Base-by-base conservation (phyloP, 805 yeast species). In the Jamesozyma rosinii region DNA sequence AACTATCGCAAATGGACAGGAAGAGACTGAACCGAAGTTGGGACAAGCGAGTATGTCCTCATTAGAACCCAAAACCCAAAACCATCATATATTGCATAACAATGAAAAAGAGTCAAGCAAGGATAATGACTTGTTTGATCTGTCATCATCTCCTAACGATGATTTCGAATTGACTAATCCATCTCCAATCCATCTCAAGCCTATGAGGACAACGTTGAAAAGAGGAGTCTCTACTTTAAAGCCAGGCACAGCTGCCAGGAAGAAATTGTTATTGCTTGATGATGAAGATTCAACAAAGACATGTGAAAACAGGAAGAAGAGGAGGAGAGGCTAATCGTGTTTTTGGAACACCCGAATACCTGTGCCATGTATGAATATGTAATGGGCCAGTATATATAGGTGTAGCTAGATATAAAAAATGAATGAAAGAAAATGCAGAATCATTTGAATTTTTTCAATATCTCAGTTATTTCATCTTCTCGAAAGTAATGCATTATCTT, bases 401-500 rank as follows among this genome's bases (percentile, higher is more conserved):
- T 33, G 19, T 15, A 15, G 15, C 29, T 24, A 24, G 29, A 6
- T 24, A 24, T 24, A 24, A 8, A 24, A 24, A 6, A 8, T 24
- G 29, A 24, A 24, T 6, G 18, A 33, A 5, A 33, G 21, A 8
- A 15, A 17, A 24, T 11, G 29, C 6, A 24, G 11, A 24, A 24
- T 29, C 29, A 35, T 34, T 40, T 38, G 32, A 42, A 43, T 17
- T 22, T 41, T 27, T 55, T 53, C 21, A 81, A 65, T 50, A 75
- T 83, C 18, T 74, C 77, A 13, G 70, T 49, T 3, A 82, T 57
- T 45, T 78, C 79, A 4, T 72, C 74, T 37, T 71, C 70, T 43
- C 77, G 65, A 44, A 83, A 71, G 43, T 76, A 70, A 61, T 83
- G 90, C 82, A 83, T 81, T 55, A 79, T 76, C 52, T 77, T 79